Conservation (phyloP, 2,329 filamentous ascomycete genomes). For the Claviceps monticola region DNA sequence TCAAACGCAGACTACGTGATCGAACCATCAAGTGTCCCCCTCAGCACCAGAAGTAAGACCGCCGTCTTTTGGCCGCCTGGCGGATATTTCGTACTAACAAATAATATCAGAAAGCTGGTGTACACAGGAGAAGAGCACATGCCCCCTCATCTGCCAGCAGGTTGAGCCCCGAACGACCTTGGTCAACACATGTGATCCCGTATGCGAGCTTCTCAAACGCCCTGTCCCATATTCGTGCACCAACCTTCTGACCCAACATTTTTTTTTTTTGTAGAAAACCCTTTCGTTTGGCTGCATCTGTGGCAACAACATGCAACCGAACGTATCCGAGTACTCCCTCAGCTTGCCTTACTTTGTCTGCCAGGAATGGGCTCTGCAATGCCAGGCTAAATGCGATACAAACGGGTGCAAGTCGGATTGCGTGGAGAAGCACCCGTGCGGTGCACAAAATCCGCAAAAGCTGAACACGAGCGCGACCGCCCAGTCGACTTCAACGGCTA, state of each 20-base stretch:
- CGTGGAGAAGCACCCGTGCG: conserved; percentile 4
- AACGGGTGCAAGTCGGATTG: conserved; percentile 35
- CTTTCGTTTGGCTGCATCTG: conserved; percentile 64
- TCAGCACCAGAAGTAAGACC: conserved; percentile 36
- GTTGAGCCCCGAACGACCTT: conserved; percentile 33
- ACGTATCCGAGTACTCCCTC: conserved; percentile 62
- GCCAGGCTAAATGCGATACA: conserved; percentile 63
- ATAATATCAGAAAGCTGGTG: conserved; percentile 47
- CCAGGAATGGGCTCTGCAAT: conserved; percentile 56
- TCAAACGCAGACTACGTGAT: conserved; percentile 46
- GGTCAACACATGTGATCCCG: conserved; percentile 54
- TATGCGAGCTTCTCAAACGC: conserved; percentile 20
- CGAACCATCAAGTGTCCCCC: conserved; percentile 44
- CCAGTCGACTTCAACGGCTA: conserved; percentile 24
- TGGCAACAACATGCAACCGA: conserved; percentile 50
- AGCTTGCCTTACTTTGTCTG: conserved; percentile 70
- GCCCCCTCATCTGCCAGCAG: conserved; percentile 61
- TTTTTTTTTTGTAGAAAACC: conserved; percentile 27
- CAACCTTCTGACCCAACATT: background rate
- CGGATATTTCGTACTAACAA: background rate
- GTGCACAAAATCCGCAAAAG: conserved; percentile 17
- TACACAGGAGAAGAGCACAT: conserved; percentile 43
- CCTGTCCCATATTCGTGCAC: too few species aligned
- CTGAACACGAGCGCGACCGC: conserved; percentile 22
- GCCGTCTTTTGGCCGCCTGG: background rate